Conservation (phyloP, 345 rosid species). For the Cardiospermum halicacabum region DNA sequence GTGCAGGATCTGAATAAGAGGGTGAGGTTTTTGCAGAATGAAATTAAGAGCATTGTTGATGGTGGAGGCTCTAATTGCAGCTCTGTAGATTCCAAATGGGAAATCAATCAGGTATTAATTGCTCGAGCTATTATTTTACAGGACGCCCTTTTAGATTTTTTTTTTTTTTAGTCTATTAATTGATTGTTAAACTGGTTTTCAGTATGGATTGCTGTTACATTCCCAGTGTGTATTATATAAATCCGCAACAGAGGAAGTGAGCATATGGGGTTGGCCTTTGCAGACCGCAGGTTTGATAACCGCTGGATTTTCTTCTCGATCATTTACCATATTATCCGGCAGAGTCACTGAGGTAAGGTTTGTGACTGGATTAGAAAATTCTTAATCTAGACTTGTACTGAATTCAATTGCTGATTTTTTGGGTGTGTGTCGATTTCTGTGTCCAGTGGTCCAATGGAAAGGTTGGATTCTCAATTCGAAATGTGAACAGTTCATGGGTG, state of each 20-base stretch:
- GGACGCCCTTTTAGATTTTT: neutral
- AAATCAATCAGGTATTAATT: conserved; percentile 49
- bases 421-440: neutral
- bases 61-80: conserved; percentile 49
- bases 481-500: conserved; percentile 53
- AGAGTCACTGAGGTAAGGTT: conserved; percentile 66
- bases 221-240: conserved; percentile 66
- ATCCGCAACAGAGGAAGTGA: conserved; percentile 72
- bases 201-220: conserved; percentile 56
- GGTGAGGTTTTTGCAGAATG: conserved; percentile 48
- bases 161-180: neutral
- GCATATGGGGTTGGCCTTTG: conserved; percentile 97
- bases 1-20: conserved; percentile 33
- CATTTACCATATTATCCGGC: conserved; percentile 62
- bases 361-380: neutral
- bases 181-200: neutral
- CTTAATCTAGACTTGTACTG: neutral
- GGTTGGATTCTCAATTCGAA: conserved; percentile 36
- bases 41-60: conserved; percentile 28
- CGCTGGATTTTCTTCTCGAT: conserved; percentile 48
- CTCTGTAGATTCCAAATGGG: conserved; percentile 48
- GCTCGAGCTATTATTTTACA: neutral
- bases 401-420: neutral
- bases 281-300: conserved; percentile 70
- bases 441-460: conserved; percentile 67